Evolutionary conservation across 1,284 basidiomycete genomes (phyloP).

Genomic region (Entoloma clypeatum): DNA sequence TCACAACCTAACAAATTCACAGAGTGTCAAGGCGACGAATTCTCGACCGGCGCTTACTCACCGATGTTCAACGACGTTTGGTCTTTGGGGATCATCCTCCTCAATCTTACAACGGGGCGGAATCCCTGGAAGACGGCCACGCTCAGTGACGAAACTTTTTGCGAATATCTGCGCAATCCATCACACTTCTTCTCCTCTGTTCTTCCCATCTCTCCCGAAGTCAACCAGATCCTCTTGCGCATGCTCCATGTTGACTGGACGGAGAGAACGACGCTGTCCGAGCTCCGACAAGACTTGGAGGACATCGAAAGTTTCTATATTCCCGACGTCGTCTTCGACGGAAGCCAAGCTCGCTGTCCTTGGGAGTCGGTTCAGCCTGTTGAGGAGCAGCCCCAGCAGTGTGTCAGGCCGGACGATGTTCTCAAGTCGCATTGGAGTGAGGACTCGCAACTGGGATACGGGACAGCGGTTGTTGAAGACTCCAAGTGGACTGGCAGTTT

Average conservation of each 20-base stretch:
- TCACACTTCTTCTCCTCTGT: constrained; percentile 60
- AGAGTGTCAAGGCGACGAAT: constrained; percentile 89
- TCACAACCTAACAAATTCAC: constrained; percentile 7
- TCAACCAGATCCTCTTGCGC: constrained; percentile 60
- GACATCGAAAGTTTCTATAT: constrained; percentile 65
- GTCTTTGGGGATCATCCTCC: constrained; percentile 93
- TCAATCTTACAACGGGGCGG: constrained; percentile 91
- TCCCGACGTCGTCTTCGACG: constrained; percentile 68
- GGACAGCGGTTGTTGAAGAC: constrained; percentile 47
- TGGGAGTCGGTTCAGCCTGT: constrained; percentile 68
- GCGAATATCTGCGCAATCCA: constrained; percentile 63
- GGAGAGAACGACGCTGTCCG: constrained; percentile 58
- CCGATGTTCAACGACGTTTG: constrained; percentile 92
- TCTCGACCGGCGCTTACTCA: constrained; percentile 69
- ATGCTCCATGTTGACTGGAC: constrained; percentile 71
- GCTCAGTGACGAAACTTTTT: constrained; percentile 64
- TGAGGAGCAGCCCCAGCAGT: constrained; percentile 19
- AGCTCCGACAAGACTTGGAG: constrained; percentile 66
- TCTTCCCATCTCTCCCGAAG: constrained; percentile 66
- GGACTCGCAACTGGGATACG: constrained; percentile 40
- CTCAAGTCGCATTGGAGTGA: constrained; percentile 49
- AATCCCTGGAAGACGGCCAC: constrained; percentile 97
- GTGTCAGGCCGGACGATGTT: constrained; percentile 23
- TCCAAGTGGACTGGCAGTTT: constrained; percentile 24
- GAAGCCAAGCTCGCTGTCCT: constrained; percentile 69